Evolutionary conservation across 805 yeast species (phyloP).

Genomic region (Wickerhamomyces bovis): DNA sequence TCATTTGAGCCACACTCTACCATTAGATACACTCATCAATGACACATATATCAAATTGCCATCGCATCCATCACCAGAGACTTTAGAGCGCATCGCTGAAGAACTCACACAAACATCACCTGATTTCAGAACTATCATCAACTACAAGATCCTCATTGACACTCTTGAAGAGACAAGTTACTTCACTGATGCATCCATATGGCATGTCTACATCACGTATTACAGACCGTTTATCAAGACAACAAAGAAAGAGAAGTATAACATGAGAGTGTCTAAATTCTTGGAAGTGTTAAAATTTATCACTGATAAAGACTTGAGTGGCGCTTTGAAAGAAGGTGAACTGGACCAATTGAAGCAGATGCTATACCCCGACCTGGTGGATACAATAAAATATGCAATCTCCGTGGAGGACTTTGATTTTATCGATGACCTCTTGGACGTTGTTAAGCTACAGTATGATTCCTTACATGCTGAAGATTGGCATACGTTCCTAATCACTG

Average conservation of each 20-base stretch:
- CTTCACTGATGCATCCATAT: background rate
- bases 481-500: conserved; percentile 5
- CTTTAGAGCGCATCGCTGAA: conserved; percentile 1
- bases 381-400: conserved; percentile 7
- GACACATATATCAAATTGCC: background rate
- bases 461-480: conserved; percentile 8
- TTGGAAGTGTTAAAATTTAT: background rate
- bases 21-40: background rate
- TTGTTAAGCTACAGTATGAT: background rate
- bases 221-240: conserved; percentile 6
- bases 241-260: conserved; percentile 5
- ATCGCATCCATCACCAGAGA: background rate
- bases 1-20: background rate
- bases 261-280: conserved; percentile 1
- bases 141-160: conserved; percentile 6
- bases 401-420: conserved; percentile 2
- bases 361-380: conserved; percentile 7
- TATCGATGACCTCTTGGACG: conserved; percentile 1
- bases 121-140: conserved; percentile 6
- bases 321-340: background rate
- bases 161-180: background rate
- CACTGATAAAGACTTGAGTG: background rate
- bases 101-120: background rate
- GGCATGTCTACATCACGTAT: conserved; percentile 1
- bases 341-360: background rate